Evolutionary conservation across 2,329 filamentous ascomycete species (phyloP).

Genomic region (Verticillium tricorpus): DNA sequence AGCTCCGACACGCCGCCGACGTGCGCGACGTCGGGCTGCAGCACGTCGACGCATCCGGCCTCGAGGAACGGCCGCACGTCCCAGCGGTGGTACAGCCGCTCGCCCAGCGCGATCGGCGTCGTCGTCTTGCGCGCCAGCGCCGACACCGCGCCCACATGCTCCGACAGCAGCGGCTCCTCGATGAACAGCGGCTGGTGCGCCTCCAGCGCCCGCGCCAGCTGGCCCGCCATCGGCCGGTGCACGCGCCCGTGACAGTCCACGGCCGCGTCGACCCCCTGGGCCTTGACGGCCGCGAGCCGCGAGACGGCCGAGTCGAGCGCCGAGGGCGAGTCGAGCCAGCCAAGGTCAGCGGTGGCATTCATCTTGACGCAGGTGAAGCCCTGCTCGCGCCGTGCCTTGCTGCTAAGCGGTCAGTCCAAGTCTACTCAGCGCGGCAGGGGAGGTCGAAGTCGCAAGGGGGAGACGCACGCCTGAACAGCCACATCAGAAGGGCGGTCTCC

Average conservation of each 20-base stretch:
- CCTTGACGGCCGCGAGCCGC: constrained; percentile 64
- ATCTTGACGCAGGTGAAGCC: constrained; percentile 69
- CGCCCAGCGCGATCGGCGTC: constrained; percentile 66
- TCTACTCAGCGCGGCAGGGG: too few relatives aligned
- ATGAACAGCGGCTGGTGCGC: constrained; percentile 70
- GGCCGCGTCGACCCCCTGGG: constrained; percentile 65
- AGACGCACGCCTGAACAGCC: constrained; percentile 51
- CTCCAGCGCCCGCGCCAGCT: constrained; percentile 63
- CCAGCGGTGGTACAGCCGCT: constrained; percentile 68
- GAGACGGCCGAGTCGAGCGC: constrained; percentile 60
- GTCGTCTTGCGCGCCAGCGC: constrained; percentile 49
- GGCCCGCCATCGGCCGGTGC: constrained; percentile 78
- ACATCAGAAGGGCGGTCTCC: constrained; percentile 68
- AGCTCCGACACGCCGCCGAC: constrained; percentile 70
- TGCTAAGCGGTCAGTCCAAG: not conserved
- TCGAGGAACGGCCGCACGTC: constrained; percentile 70
- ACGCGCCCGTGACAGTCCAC: constrained; percentile 76
- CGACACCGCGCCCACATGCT: constrained; percentile 62
- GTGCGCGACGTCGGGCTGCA: constrained; percentile 71
- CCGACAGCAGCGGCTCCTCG: constrained; percentile 65
- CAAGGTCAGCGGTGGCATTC: constrained; percentile 73
- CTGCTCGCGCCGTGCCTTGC: constrained; percentile 53
- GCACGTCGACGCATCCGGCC: constrained; percentile 61
- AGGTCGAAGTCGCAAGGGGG: too few relatives aligned
- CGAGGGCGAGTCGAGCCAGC: constrained; percentile 70